Evolutionary conservation across 805 yeast species (phyloP), one percentile per base, ranked within the genome.

Genomic region (Cyberlindnera nakhonratchasimensis): DNA sequence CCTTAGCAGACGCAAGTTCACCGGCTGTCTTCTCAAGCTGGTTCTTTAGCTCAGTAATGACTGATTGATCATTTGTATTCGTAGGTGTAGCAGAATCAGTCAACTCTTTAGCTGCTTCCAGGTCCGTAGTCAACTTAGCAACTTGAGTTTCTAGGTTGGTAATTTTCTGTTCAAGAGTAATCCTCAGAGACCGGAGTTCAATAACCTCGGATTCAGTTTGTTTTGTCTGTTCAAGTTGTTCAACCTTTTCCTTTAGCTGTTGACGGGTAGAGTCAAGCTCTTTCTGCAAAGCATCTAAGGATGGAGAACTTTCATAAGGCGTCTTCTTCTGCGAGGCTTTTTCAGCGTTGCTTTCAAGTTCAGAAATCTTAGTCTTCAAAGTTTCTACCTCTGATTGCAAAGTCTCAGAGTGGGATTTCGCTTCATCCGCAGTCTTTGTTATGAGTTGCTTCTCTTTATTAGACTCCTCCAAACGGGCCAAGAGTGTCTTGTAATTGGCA

Each of bases 141-240:
- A 46, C 24, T 17, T 41, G 34, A 5, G 37, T 12, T 24, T 41
- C 52, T 24, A 57, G 25, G 11, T 33, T 42, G 17, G 40, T 16
- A 21, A 53, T 43, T 30, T 47, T 48, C 8, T 39, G 39, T 38
- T 60, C 63, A 21, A 75, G 47, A 16, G 61, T 59, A 1, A 53
- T 43, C 13, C 53, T 52, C 18, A 72, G 39, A 4, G 56, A 59
- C 9, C 57, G 58, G 10, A 72, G 41, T 5, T 57, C 61, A 8
- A 58, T 59, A 12, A 69, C 47, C 45, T 70, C 64, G 6, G 52
- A 44, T 34, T 61, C 74, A 31, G 79, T 58, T 6, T 62, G 65
- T 26, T 62, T 62, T 1, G 69, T 68, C 54, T 62, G 48, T 55
- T 53, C 48, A 52, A 43, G 44, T 16, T 47, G 51, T 9, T 30